Evolutionary conservation across 495 filamentous ascomycete species (phyloP), one percentile per base, ranked within the genome.

Genomic region (Chaetomidium leptoderma): DNA sequence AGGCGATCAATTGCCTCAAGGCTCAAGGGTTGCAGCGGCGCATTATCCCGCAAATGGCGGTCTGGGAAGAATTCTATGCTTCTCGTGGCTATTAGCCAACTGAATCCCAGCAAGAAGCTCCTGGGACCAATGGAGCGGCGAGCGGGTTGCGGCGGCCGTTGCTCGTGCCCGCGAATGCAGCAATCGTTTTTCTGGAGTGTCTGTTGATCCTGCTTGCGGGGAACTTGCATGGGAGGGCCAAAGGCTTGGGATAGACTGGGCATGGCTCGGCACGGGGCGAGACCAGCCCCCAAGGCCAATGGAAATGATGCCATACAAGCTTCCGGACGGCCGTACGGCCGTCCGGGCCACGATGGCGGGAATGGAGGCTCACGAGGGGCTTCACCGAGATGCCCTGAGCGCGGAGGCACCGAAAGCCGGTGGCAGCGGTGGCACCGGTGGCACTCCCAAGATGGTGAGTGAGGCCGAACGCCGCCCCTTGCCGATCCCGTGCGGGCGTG

Each of bases 31-130:
- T n/a, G n/a, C n/a, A n/a, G 24, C 37, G 47, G n/a, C 14, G 23
- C 36, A 60, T 57, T 56, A 62, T 65, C 59, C 63, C 59, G 63
- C 63, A 65, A 65, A 65, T 57, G 47, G 63, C 63, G 63, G 63
- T 65, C 63, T 60, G 37, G 36, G 45, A 45, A 44, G 24, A 57
- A 30, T 57, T 58, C 46, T 53, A 60, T 44, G 19, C 24, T 36
- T 55, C 44, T 17, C 24, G 24, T 27, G 13, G 19, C 33, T 40
- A n/a, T 53, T 36, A 54, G 49, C 39, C 45, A 53, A 46, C 35
- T 40, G 23, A 23, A 60, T 50, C 27, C 39, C 16, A 40, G 11
- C 52, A 17, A 13, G 7, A 23, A 24, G 4, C 39, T 35, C 26
- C 30, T 13, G 40, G 11, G 29, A 23, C 52, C 40, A 45, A 33